Evolutionary conservation across 2,329 filamentous ascomycete genomes (phyloP), one percentile per base, ranked within the genome.

Genomic region (Parastagonospora avenae): DNA sequence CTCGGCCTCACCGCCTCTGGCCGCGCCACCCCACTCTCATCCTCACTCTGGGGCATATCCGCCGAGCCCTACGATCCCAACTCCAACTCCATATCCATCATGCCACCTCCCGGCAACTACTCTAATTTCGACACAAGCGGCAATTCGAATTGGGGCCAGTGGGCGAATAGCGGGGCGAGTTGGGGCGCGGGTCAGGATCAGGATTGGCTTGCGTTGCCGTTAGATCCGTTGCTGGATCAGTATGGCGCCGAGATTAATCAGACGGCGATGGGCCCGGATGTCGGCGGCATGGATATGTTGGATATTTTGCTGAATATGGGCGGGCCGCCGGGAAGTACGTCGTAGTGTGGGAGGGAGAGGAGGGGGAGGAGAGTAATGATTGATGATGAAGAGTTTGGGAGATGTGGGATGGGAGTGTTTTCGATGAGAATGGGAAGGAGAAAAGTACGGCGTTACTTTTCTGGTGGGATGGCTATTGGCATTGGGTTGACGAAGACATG

Each of bases 191-290:
- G 62, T 0, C 64, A 62, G 30, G 67, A 71, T 49, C 79, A 80
- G 35, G 83, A 86, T 66, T 87, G 84, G 84, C 76, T 86, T 43
- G 80, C 84, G 0, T 66, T 86, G n/a, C 83, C 83, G 1, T 74
- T 87, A 2, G 83, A 86, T 65, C 82, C 83, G 37, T 78, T 86
- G 52, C 78, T 85, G 46, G 80, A 83, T 61, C 80, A 80, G 55
- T 80, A 81, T 62, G 82, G 81, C 10, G 79, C 82, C 1, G 82
- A 85, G 46, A 83, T 85, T 16, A 83, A 80, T 15, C 75, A 78
- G 62, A 80, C 78, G 28, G 77, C 78, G 37, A 81, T 80, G 70
- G 84, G 84, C 0, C 83, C 83, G n/a, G 83, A 91, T 85, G 69
- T 89, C 80, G 74, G 87, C 76, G 57, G 77, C 1, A 72, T 77